Base-by-base conservation (phyloP, 805 yeast genomes). In the Hanseniaspora nectarophila region DNA sequence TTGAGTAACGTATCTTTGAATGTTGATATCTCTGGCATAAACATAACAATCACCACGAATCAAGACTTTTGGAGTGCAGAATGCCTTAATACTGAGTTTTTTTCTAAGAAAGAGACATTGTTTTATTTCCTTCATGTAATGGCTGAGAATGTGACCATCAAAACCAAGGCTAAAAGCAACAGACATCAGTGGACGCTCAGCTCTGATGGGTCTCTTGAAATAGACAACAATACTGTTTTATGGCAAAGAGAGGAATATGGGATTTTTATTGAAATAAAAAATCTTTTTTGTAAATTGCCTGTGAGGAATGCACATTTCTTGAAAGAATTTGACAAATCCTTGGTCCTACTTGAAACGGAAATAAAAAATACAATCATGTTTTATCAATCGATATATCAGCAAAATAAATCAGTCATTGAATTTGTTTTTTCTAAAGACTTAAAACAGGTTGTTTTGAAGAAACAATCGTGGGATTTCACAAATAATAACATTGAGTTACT, bases 241-340 rank as follows among this genome's bases (percentile, higher is more conserved):
- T 20, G 34, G 24, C 13, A 12, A 6, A 29, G 29, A 12, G 23
- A 18, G 5, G 16, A 20, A 31, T 8, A n/a, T 9, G 81, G 81
- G 0, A 73, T 81, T 0, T 46, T 60, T 0, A 63, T 75, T 3
- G 54, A 57, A 2, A 65, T 69, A 3, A 55, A 63, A 6, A 70
- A 71, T 45, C 46, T 77, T 12, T 78, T 76, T 59, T 62, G 62
- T 1, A 67, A 63, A 23, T 33, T 71, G 0, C 77, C 77, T 0
- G 79, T 77, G 4, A 61, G 83, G 21, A 61, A 66, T 31, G 54
- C 51, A 1, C 64, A 64, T 6, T 28, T 68, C 1, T 28, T 56
- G 4, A 55, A 57, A 3, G 28, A 54, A 0, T 58, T 69, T 0
- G 58, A 60, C 46, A 38, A 39, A 18, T 15, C 32, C 3, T 46